Base-by-base conservation (phyloP, 2,329 filamentous ascomycete species). In the Byssothecium circinans region DNA sequence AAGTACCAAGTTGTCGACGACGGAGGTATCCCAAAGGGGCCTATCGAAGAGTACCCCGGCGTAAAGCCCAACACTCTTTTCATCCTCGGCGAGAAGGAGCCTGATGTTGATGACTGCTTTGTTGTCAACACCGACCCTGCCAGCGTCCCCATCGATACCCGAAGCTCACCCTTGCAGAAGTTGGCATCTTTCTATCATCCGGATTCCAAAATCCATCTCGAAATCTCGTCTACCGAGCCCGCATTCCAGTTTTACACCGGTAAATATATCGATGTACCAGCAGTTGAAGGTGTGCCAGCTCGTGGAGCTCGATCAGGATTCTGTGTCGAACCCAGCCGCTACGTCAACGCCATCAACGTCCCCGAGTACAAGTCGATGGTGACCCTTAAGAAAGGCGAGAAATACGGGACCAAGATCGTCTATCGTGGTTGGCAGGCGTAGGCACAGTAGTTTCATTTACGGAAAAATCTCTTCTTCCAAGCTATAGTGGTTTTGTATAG, bases 161-260 rank as follows among this genome's bases (percentile, higher is more conserved):
- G 79, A 32, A 64, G 64, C 2, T 69, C 74, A 47, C 81, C 87
- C 1, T 77, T 96, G 32, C 79, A 77, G 47, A 83, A 81, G 49
- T 82, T 92, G 37, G 82, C 89, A 37, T 76, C 81, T 19, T 88
- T 94, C 49, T 81, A 81, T 70, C 89, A 96, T 70, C 83, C 89
- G 5, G 78, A 77, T 41, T 87, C 85, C 22, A 83, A 84, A 53
- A 79, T 96, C 57, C 87, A 95, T 68, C 83, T 97, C 41, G 89
- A 96, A 71, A 87, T 96, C 5, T 78, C 84, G 63, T 94, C 89
- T 76, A 97, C 92, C 0, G 92, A 97, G 77, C 94, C 94, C 0
- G 89, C 90, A 0, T 97, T 96, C 78, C 92, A 97, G 72, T 95
- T 96, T 75, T 97, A 97, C 74, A 95, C 91, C 0, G 94, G 92